These are phyloP conservation scores for Incumbomyces delicatus DNA, from an alignment of 2,329 filamentous ascomycete species.

Conservation along the genomic window DNA sequence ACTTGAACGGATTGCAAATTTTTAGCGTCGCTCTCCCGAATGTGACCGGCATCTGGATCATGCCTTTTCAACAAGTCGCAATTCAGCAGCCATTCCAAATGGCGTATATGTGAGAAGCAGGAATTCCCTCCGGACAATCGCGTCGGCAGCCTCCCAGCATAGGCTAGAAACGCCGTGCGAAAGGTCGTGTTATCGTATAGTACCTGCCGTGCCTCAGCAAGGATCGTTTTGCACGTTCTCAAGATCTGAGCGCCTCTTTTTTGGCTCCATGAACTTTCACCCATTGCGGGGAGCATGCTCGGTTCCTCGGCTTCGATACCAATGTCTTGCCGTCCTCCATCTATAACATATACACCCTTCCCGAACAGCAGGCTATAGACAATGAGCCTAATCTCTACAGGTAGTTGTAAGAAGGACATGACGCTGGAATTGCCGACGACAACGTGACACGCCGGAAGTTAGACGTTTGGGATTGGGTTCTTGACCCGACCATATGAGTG, in stretches of 20 bases:
- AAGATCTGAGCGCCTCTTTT: conserved; percentile 15
- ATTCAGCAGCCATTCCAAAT: conserved; percentile 18
- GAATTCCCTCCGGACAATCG: conserved; percentile 10
- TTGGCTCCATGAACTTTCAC: conserved; percentile 2
- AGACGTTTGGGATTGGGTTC: too few relatives aligned
- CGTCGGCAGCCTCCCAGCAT: conserved; percentile 16
- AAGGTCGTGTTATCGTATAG: conserved; percentile 18
- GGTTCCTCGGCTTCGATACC: conserved; percentile 8
- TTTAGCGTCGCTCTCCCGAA: conserved; percentile 6
- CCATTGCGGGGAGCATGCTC: conserved; percentile 11
- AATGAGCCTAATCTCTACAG: conserved; percentile 41
- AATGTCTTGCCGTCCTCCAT: conserved; percentile 7
- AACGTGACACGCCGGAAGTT: too few relatives aligned
- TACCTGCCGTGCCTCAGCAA: conserved; percentile 15
- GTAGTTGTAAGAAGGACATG: conserved; percentile 38
- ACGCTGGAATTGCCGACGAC: too few relatives aligned
- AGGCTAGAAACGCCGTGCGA: conserved; percentile 11
- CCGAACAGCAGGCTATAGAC: conserved; percentile 39
- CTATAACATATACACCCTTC: conserved; percentile 10
- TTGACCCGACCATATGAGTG: too few relatives aligned
- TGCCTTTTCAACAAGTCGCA: conserved; percentile 18
- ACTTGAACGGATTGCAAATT: conserved; percentile 14
- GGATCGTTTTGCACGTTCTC: conserved; percentile 13
- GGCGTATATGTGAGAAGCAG: conserved; percentile 10
- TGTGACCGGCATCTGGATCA: conserved; percentile 10